phyloP scores from a whole-genome alignment of 345 rosid genomes.

The Populus alba region DNA sequence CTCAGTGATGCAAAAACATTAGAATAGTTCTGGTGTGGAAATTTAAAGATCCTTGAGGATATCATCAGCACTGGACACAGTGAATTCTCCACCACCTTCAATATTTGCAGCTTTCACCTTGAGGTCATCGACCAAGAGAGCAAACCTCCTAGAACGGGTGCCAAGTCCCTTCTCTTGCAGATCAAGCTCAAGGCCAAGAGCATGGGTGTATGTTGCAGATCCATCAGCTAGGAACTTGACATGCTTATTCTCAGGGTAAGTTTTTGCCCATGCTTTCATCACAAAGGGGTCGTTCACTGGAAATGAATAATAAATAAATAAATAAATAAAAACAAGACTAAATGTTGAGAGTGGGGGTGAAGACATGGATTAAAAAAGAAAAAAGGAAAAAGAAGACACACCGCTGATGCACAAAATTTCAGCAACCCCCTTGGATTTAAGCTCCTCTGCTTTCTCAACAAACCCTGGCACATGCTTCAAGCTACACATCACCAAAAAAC shows the following conservation, averaged over 20 bases:
- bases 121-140: constrained; percentile 80
- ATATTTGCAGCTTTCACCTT: constrained; percentile 86
- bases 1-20: background rate
- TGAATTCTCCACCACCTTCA: constrained; percentile 89
- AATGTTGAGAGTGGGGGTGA: too few species aligned
- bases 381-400: constrained; percentile 13
- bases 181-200: constrained; percentile 93
- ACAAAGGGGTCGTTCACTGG: constrained; percentile 95
- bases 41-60: constrained; percentile 68
- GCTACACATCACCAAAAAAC: constrained; percentile 30
- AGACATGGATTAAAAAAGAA: too few species aligned
- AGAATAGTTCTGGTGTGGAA: background rate
- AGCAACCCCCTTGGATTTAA: constrained; percentile 77
- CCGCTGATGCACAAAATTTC: constrained; percentile 87
- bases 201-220: constrained; percentile 73
- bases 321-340: too few species aligned
- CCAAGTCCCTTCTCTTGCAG: constrained; percentile 83
- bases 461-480: constrained; percentile 94
- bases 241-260: constrained; percentile 85
- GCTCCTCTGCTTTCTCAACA: constrained; percentile 79
- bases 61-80: constrained; percentile 81
- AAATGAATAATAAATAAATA: background rate
- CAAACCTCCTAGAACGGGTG: constrained; percentile 78
- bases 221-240: constrained; percentile 95
- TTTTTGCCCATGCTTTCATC: constrained; percentile 97